Base-by-base conservation (phyloP, 192 early-diverging fungal genomes). In the Backusella psychrophila region DNA sequence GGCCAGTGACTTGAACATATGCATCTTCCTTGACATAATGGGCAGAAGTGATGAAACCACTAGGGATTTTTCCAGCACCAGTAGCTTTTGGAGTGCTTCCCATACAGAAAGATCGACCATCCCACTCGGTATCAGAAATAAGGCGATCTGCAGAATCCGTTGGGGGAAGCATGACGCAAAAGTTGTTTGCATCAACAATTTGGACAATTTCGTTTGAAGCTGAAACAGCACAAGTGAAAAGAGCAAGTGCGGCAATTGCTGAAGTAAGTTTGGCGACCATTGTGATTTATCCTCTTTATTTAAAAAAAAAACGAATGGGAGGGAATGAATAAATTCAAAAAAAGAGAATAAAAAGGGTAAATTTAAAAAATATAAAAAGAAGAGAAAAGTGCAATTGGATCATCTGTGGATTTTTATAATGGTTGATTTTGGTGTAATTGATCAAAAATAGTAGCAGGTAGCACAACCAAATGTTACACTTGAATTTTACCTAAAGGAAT, bases 1-100 rank as follows among this genome's bases (percentile, higher is more conserved):
- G 81, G n/a, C 88, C 88, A 17, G 88, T 89, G 35, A 87, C 76
- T 72, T 89, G 88, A n/a, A 89, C 85, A n/a, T 85, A 89, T 0
- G 15, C 59, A n/a, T 79, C 70, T 5, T 46, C 63, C 0, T 69
- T 70, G 2, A 76, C 73, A 39, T 75, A 87, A 29, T 89, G 81
- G 7, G 80, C 72, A 8, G 84, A 80, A 44, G 72, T 31, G 63
- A 89, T 85, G 44, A 89, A 87, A 31, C 82, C 86, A 1, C 17
- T 12, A 6, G 84, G 81, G 3, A 87, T 73, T 5, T 19, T 74
- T 3, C 67, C 52, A 0, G 87, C 87, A 33, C 81, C 79, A 31
- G 77, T 80, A 12, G 88, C 83, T 1, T 71, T 23, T 4, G 86
- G 74, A 4, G 84, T 73, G 3, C 29, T 67, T 19, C 78, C 77